Evolutionary conservation across 1,139 yeast genomes (phyloP).

Genomic region (Groenewaldozyma sp.): DNA sequence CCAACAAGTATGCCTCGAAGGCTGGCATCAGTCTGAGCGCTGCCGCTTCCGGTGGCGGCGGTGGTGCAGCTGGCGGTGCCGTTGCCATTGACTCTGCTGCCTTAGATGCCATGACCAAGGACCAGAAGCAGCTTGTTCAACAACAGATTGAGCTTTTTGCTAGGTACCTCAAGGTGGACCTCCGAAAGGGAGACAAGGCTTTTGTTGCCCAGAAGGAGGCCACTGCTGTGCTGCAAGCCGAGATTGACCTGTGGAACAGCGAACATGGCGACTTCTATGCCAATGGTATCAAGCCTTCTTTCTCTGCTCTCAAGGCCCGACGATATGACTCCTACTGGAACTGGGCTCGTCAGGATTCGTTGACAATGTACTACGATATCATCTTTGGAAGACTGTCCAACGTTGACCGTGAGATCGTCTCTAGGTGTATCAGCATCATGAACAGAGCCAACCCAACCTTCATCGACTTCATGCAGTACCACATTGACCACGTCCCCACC

Average conservation of each 20-base stretch:
- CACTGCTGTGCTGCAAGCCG: constrained; percentile 70
- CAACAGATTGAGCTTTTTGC: constrained; percentile 95
- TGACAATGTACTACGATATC: constrained; percentile 89
- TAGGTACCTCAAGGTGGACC: constrained; percentile 84
- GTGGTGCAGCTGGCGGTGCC: constrained; percentile 53
- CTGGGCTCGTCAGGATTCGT: constrained; percentile 97
- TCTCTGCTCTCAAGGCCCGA: constrained; percentile 89
- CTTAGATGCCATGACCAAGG: constrained; percentile 85
- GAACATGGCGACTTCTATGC: constrained; percentile 97
- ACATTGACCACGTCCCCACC: constrained; percentile 85
- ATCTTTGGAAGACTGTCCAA: constrained; percentile 86
- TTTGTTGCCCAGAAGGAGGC: constrained; percentile 84
- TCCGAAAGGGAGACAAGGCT: constrained; percentile 83
- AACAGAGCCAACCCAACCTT: constrained; percentile 92
- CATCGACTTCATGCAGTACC: constrained; percentile 95
- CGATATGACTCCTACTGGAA: constrained; percentile 97
- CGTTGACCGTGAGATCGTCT: constrained; percentile 90
- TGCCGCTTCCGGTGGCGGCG: constrained; percentile 46
- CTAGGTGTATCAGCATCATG: constrained; percentile 95
- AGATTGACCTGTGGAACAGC: constrained; percentile 83
- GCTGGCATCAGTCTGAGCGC: constrained; percentile 72
- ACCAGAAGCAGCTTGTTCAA: constrained; percentile 78
- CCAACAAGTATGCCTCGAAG: constrained; percentile 75
- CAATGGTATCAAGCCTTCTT: constrained; percentile 80
- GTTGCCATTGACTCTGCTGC: constrained; percentile 95